phyloP scores from a whole-genome alignment of 768 basidiomycete species.

The Pholiota microspora region DNA sequence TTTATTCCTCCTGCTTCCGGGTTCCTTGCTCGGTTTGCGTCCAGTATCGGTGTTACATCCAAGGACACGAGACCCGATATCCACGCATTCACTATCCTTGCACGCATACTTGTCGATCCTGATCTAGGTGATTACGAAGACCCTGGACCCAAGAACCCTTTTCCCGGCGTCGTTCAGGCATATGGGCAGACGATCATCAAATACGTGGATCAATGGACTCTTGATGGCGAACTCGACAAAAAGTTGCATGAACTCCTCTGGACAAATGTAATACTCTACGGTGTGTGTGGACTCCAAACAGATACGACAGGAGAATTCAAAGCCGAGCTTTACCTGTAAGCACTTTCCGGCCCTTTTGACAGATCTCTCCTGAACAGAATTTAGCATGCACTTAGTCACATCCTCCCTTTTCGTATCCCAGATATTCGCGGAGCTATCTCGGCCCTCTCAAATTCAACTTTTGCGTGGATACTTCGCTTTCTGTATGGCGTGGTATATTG shows the following conservation, averaged over 20 bases:
- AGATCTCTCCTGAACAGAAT: not conserved
- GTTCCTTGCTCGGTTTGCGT: not conserved
- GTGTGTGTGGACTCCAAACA: conserved; percentile 47
- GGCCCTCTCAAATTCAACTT: conserved; percentile 44
- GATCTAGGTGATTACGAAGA: conserved; percentile 27
- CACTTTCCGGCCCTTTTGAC: conserved; percentile 8
- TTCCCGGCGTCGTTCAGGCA: conserved; percentile 30
- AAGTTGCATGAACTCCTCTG: conserved; percentile 55
- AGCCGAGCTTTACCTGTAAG: conserved; percentile 63
- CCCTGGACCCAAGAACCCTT: conserved; percentile 21
- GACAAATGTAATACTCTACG: conserved; percentile 54
- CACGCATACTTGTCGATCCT: conserved; percentile 51
- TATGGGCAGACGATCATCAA: conserved; percentile 38
- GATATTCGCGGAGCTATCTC: conserved; percentile 36
- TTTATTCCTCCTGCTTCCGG: not conserved
- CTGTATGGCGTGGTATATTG: conserved; percentile 52
- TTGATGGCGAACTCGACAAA: conserved; percentile 28
- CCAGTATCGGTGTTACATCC: not conserved
- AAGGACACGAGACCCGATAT: not conserved
- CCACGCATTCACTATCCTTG: conserved; percentile 25
- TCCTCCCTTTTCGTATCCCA: conserved; percentile 62
- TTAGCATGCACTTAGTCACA: conserved; percentile 65
- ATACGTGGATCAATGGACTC: conserved; percentile 44
- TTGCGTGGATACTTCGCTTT: conserved; percentile 59
- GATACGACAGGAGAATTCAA: conserved; percentile 39